Conservation (phyloP, 176 grass and related monocot genomes). For the Lolium rigidum region DNA sequence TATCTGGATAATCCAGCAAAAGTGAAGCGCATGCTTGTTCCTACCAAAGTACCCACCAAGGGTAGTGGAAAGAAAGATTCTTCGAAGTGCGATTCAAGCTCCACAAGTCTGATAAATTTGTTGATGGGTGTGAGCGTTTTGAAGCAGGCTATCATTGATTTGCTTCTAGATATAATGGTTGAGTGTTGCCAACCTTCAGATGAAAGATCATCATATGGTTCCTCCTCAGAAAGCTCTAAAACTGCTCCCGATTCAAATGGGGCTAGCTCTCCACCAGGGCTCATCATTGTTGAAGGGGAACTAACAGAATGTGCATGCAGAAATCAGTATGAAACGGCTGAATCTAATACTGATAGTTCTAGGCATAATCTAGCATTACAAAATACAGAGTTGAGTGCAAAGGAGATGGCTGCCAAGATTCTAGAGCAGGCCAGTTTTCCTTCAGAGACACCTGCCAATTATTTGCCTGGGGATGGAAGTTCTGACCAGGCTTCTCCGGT, state of each 20-base stretch:
- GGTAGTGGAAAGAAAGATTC: slow-evolving; percentile 58
- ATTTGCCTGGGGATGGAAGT: slow-evolving; percentile 59
- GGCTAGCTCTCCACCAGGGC: slow-evolving; percentile 60
- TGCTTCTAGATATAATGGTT: slow-evolving; percentile 97
- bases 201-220: slow-evolving; percentile 61
- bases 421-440: slow-evolving; percentile 52
- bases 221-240: slow-evolving; percentile 63
- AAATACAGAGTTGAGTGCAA: slow-evolving; percentile 51
- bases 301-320: slow-evolving; percentile 47
- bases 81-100: slow-evolving; percentile 57
- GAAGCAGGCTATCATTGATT: slow-evolving; percentile 93
- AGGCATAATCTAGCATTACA: slow-evolving; percentile 35
- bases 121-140: slow-evolving; percentile 91
- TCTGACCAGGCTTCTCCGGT: slow-evolving; percentile 56
- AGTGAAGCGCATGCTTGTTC: slow-evolving; percentile 87
- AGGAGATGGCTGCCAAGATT: slow-evolving; percentile 46
- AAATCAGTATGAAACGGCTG: slow-evolving; percentile 48
- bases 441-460: slow-evolving; percentile 47
- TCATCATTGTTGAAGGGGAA: slow-evolving; percentile 53
- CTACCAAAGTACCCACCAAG: slow-evolving; percentile 70
- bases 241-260: slow-evolving; percentile 65
- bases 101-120: slow-evolving; percentile 79
- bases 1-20: slow-evolving; percentile 86
- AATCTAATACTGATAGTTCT: slow-evolving; percentile 49
- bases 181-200: slow-evolving; percentile 90